Evolutionary conservation across 768 basidiomycete genomes (phyloP).

Genomic region (Rubroboletus satanas): DNA sequence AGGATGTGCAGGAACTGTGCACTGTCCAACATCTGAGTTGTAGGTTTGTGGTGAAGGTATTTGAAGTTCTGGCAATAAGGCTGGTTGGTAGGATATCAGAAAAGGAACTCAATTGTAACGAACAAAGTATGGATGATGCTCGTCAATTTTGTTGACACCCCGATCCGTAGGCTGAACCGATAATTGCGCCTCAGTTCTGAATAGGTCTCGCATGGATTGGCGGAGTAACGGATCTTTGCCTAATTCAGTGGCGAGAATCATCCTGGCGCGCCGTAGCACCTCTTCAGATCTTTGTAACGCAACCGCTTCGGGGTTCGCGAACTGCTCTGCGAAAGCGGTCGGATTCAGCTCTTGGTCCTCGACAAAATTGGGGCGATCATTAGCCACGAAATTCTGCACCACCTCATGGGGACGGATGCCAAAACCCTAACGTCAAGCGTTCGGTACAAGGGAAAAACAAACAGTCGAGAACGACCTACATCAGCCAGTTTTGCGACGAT

Average conservation of each 20-base stretch:
- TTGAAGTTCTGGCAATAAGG: slow-evolving; percentile 74
- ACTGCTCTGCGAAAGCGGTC: slow-evolving; percentile 80
- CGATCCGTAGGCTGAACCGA: slow-evolving; percentile 85
- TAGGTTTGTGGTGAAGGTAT: slow-evolving; percentile 79
- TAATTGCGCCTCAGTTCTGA: slow-evolving; percentile 70
- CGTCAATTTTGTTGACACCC: slow-evolving; percentile 73
- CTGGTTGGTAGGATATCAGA: slow-evolving; percentile 4
- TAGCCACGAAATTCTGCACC: slow-evolving; percentile 75
- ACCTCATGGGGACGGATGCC: slow-evolving; percentile 80
- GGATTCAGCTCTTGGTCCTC: slow-evolving; percentile 84
- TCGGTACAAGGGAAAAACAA: neutral
- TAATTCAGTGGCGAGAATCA: slow-evolving; percentile 86
- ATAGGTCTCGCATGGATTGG: slow-evolving; percentile 68
- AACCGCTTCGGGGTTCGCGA: slow-evolving; percentile 61
- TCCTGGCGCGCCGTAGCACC: slow-evolving; percentile 66
- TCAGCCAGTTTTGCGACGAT: slow-evolving; percentile 74
- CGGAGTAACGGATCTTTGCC: slow-evolving; percentile 90
- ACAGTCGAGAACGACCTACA: slow-evolving; percentile 40
- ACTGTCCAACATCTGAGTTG: slow-evolving; percentile 61
- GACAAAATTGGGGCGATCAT: slow-evolving; percentile 59
- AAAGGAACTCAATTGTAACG: slow-evolving; percentile 25
- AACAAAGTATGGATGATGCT: slow-evolving; percentile 69
- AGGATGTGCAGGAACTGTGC: slow-evolving; percentile 90
- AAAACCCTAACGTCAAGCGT: slow-evolving; percentile 55
- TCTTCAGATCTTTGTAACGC: slow-evolving; percentile 62